Evolutionary conservation across 2,329 filamentous ascomycete genomes (phyloP).

Genomic region (Colletotrichum kahawae): DNA sequence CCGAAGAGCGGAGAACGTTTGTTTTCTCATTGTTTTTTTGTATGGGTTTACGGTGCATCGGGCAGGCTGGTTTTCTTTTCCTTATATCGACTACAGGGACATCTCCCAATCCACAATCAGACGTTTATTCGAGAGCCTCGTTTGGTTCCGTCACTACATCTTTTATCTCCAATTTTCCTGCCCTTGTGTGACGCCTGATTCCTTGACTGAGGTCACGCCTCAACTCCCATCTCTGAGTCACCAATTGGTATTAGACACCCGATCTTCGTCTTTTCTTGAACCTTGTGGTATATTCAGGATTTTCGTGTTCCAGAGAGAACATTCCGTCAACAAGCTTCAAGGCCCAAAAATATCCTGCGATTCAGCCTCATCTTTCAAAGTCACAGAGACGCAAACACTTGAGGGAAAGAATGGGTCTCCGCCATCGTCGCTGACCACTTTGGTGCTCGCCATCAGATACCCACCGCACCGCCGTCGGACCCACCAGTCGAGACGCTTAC

Average conservation of each 20-base stretch:
- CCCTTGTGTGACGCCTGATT: not conserved
- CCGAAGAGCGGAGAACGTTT: conserved; percentile 1
- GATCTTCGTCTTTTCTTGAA: not conserved
- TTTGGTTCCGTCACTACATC: not conserved
- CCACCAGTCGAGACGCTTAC: not conserved
- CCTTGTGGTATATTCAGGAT: too few species aligned
- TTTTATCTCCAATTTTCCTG: not conserved
- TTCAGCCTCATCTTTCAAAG: accelerated
- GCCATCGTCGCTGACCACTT: not conserved
- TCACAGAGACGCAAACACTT: not conserved
- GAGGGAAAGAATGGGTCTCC: not conserved
- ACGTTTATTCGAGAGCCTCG: not conserved
- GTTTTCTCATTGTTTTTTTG: not conserved
- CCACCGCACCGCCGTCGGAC: not conserved
- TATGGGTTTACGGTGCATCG: conserved; percentile 4
- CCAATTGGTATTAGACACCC: not conserved
- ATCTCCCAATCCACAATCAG: conserved; percentile 6
- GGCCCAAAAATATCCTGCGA: not conserved
- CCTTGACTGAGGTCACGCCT: not conserved
- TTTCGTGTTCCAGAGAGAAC: too few species aligned
- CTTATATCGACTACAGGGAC: conserved; percentile 3
- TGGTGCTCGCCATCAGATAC: not conserved
- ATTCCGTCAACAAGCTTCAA: too few species aligned
- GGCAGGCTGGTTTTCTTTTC: not conserved
- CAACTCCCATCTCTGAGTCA: not conserved